Conservation (phyloP, 257 asterid genomes). For the Nicotiana tomentosiformis region DNA sequence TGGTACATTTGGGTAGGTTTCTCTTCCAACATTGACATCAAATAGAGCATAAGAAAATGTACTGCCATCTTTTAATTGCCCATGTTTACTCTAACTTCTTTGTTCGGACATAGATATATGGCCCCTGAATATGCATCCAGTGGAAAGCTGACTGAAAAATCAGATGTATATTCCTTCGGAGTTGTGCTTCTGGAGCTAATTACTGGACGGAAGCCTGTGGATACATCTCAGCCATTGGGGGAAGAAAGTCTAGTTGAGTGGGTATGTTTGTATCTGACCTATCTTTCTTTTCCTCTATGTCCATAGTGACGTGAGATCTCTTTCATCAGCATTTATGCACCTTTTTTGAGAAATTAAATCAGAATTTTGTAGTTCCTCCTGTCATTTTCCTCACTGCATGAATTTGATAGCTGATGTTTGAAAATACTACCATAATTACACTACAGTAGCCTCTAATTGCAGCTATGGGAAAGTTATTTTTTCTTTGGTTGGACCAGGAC, state of each 20-base stretch:
- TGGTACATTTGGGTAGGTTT: conserved; percentile 89
- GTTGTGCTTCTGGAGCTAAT: conserved; percentile 86
- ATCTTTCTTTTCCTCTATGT: neutral
- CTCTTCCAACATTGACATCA: neutral
- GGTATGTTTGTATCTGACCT: conserved; percentile 41
- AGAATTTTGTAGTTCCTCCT: neutral
- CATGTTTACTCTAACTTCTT: neutral
- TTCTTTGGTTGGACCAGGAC: neutral
- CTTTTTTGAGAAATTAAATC: neutral
- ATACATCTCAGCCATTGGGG: conserved; percentile 79
- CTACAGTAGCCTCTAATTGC: neutral
- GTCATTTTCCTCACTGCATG: neutral
- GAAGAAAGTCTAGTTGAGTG: conserved; percentile 97
- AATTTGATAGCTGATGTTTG: neutral
- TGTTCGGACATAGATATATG: conserved; percentile 59
- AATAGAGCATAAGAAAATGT: neutral
- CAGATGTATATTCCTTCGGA: conserved; percentile 83
- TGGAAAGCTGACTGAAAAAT: conserved; percentile 86
- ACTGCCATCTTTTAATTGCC: neutral
- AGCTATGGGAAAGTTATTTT: neutral
- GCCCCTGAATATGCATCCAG: conserved; percentile 98
- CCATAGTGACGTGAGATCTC: neutral
- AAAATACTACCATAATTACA: neutral
- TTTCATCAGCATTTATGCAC: neutral
- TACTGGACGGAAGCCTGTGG: conserved; percentile 92